Evolutionary conservation across 129 eudicot genomes (phyloP), one percentile per base, ranked within the genome.

Genomic region (Smallanthus sonchifolius): DNA sequence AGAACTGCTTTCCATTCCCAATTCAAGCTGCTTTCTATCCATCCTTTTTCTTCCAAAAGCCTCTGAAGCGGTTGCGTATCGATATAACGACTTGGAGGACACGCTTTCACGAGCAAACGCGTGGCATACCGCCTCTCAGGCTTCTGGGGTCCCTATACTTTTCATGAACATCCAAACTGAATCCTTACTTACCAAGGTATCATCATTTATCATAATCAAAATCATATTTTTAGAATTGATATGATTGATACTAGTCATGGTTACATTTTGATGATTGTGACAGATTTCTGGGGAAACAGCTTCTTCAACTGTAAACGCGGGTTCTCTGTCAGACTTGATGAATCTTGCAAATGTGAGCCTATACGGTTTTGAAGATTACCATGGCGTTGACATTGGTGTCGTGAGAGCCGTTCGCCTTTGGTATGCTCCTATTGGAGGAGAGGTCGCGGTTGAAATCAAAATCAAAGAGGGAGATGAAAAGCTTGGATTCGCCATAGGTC

Each of bases 291-390:
- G 98, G 60, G 96, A 92, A 24, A 84, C 85, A 6, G 96, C 98
- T 44, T 92, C 98, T 43, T 84, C 87, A 10, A 84, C 95, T 13
- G 92, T 87, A 40, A 90, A 67, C 32, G 83, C 92, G 14, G 94
- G 90, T 3, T 90, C 96, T 16, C 67, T 92, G 2, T 84, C 95
- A 0, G 98, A 92, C 73, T 76, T 92, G 45, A 82, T 87, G 40
- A 84, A 87, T 67, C 85, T 90, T 51, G 98, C 96, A 15, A 87
- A 81, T 28, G 82, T 95, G 57, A 92, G 98, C 57, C 71, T 92
- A 10, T 92, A 92, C 35, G 98, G 98, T 28, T 92, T 92, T 63
- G 98, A 92, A 82, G 98, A 92, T 81, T 92, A 92, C 85, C 98
- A 92, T 55, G 98, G 98, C 34, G 96, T 92, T 28, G 98, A 92